These are phyloP conservation scores for Artemisia annua DNA, from an alignment of 129 eudicot genomes.

Conservation along the genomic window DNA sequence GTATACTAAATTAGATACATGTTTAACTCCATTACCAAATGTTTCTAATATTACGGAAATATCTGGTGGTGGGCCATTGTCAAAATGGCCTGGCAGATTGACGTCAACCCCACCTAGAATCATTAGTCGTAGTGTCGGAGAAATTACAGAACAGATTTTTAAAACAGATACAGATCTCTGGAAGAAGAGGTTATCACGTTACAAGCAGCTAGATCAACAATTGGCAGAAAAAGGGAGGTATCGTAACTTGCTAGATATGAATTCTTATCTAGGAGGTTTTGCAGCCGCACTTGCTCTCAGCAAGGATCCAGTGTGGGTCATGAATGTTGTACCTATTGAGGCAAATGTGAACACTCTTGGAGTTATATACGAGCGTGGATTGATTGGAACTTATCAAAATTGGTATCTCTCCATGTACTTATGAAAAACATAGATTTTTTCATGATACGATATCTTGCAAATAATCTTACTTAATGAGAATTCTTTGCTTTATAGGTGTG, in stretches of 20 bases:
- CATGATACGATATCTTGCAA: background rate
- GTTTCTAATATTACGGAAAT: slow-evolving; percentile 58
- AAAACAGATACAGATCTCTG: slow-evolving; percentile 51
- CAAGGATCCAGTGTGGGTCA: slow-evolving; percentile 82
- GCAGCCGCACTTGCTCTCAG: slow-evolving; percentile 71
- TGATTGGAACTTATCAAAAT: slow-evolving; percentile 92
- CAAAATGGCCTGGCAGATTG: slow-evolving; percentile 82
- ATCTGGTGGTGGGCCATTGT: slow-evolving; percentile 76
- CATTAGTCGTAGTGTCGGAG: slow-evolving; percentile 52
- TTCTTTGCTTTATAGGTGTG: slow-evolving; percentile 60
- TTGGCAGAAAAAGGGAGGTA: slow-evolving; percentile 74
- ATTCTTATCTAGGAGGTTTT: slow-evolving; percentile 88
- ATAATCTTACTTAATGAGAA: background rate
- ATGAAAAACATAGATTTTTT: background rate
- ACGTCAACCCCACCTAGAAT: slow-evolving; percentile 86
- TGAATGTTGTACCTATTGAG: slow-evolving; percentile 85
- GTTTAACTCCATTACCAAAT: slow-evolving; percentile 78
- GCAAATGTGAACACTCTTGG: slow-evolving; percentile 73
- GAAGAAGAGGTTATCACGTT: slow-evolving; percentile 59
- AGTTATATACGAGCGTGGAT: slow-evolving; percentile 73
- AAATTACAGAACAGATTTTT: slow-evolving; percentile 57
- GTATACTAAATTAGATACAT: slow-evolving; percentile 79
- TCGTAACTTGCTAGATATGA: slow-evolving; percentile 89
- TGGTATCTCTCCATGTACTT: slow-evolving; percentile 46
- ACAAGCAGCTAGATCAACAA: slow-evolving; percentile 64